Conservation (phyloP, 225 moss, liverwort and hornwort genomes). For the Bryoerythrophyllum caledonicum region DNA sequence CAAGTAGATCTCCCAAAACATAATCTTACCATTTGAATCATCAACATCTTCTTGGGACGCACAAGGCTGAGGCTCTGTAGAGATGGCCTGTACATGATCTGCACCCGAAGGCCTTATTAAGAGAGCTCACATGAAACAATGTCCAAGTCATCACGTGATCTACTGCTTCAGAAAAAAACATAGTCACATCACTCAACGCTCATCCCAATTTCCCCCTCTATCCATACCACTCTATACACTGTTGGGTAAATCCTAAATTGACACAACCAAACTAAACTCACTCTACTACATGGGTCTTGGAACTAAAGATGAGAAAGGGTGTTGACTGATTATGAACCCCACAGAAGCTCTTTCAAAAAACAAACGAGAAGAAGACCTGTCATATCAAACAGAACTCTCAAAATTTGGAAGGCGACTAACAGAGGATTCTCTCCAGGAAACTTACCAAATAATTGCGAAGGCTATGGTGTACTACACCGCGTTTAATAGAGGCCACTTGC, state of each 20-base stretch:
- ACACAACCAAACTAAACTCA: not conserved
- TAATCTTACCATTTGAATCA: slow-evolving; percentile 17
- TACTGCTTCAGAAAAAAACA: not conserved
- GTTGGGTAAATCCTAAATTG: slow-evolving; percentile 1
- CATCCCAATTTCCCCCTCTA: not conserved
- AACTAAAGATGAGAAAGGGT: slow-evolving; percentile 14
- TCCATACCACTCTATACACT: slow-evolving; percentile 15
- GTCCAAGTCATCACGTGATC: slow-evolving; percentile 1
- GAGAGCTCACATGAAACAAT: slow-evolving; percentile 30
- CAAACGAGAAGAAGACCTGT: not conserved
- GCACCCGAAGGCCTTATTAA: slow-evolving; percentile 63
- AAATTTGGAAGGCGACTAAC: not conserved
- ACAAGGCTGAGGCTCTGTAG: slow-evolving; percentile 45
- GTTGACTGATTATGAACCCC: slow-evolving; percentile 12
- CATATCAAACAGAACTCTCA: too few species aligned
- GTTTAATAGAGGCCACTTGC: slow-evolving; percentile 97
- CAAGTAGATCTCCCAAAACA: slow-evolving; percentile 11
- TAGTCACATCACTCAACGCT: not conserved
- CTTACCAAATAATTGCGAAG: slow-evolving; percentile 7
- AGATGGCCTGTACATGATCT: slow-evolving; percentile 60
- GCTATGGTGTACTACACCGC: slow-evolving; percentile 51
- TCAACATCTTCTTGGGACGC: slow-evolving; percentile 49
- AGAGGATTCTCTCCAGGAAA: too few species aligned
- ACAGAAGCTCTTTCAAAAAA: not conserved
- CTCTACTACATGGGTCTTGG: slow-evolving; percentile 20